Evolutionary conservation across 768 basidiomycete species (phyloP).

Genomic region (Cystofilobasidium bisporidii): DNA sequence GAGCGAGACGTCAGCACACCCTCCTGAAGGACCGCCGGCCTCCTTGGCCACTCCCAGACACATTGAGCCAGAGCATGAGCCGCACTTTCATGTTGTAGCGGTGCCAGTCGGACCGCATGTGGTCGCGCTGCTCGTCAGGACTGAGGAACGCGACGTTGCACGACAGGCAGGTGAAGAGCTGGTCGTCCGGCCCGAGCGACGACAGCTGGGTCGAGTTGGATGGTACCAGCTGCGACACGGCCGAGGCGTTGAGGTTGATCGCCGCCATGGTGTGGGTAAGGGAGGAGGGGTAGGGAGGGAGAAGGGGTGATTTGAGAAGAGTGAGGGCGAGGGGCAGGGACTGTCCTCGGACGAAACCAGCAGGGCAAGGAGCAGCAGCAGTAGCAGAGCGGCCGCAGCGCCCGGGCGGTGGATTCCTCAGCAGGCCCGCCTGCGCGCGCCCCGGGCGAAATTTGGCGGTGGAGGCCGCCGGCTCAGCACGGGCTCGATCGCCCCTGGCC

Average conservation of each 20-base stretch:
- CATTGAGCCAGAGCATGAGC: not conserved
- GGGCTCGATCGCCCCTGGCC: too few relatives aligned
- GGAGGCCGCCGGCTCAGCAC: too few relatives aligned
- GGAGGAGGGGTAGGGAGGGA: not conserved
- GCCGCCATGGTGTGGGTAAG: constrained; percentile 1
- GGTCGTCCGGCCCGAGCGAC: constrained; percentile 5
- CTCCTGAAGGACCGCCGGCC: too few relatives aligned
- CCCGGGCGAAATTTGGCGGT: too few relatives aligned
- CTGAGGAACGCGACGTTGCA: constrained; percentile 78
- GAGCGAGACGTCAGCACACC: not conserved
- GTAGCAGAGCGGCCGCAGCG: too few relatives aligned
- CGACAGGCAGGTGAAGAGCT: constrained; percentile 53
- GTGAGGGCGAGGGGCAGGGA: not conserved
- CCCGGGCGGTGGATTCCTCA: not conserved
- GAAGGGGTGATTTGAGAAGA: not conserved
- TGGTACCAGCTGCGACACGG: constrained; percentile 5
- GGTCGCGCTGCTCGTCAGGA: constrained; percentile 72
- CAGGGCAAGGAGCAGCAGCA: too few relatives aligned
- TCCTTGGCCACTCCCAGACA: too few relatives aligned
- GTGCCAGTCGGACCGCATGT: constrained; percentile 91
- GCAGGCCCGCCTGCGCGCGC: not conserved
- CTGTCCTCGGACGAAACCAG: too few relatives aligned
- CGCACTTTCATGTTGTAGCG: constrained; percentile 84
- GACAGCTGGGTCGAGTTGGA: not conserved
- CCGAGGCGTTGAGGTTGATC: constrained; percentile 26